Percentiles rank a stretch among this genome's conserved stretches.
Conservation (phyloP, 345 rosid genomes). For the Eucalyptus erythrocorys region DNA sequence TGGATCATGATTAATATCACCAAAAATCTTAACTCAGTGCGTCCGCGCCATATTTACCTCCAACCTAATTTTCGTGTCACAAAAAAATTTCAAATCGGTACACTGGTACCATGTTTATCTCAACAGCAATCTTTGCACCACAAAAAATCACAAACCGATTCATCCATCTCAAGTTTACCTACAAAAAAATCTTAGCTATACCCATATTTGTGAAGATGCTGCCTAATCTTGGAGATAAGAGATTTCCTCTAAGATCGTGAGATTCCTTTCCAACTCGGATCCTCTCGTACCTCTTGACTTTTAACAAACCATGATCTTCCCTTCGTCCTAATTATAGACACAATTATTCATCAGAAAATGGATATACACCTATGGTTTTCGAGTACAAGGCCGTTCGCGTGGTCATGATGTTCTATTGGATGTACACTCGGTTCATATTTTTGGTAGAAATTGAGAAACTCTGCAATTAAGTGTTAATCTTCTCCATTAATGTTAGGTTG, state of each 20-base stretch:
- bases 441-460: not conserved
- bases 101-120: rapidly evolving
- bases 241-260: not conserved
- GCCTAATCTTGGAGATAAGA: not conserved
- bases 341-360: not conserved
- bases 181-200: not conserved
- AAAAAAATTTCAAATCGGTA: not conserved
- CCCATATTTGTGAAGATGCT: too few relatives aligned
- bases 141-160: not conserved
- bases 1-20: not conserved
- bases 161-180: not conserved
- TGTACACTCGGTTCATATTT: not conserved
- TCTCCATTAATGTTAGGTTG: not conserved
- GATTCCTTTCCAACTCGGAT: not conserved
- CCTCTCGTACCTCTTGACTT: not conserved
- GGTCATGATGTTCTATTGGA: not conserved
- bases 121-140: not conserved
- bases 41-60: rapidly evolving
- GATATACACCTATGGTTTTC: not conserved
- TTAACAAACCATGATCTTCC: not conserved
- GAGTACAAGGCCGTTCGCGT: not conserved
- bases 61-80: not conserved
- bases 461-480: not conserved
- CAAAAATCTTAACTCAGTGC: not conserved
- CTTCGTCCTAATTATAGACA: not conserved